Evolutionary conservation across 108 stramenopile species (phyloP), one percentile per base, ranked within the genome.

Genomic region (Thalassiosira profunda): DNA sequence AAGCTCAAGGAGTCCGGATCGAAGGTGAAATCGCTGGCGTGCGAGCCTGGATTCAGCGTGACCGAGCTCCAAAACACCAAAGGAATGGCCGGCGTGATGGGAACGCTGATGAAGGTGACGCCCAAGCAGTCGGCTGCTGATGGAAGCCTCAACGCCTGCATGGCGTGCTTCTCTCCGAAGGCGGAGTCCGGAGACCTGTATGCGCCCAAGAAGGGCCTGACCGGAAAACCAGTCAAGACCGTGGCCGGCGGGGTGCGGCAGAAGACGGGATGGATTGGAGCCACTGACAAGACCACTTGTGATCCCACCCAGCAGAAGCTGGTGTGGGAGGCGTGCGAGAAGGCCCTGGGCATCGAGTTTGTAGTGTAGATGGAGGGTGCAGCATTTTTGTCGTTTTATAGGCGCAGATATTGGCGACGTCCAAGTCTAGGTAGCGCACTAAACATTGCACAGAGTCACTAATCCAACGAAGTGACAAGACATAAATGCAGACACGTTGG

Each of bases 11-110:
- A 47, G 8, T 40, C 28, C n/a, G 24, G 54, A 37, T 53, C 57
- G 44, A 66, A 67, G 12, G 63, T 84, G 29, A 73, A 79, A 53
- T 49, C 63, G 2, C 15, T 66, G 3, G 44, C 48, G 17, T 28
- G 14, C 17, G 60, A 71, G 17, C 70, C 70, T 12, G 70, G 70
- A 15, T 35, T 25, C 25, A 41, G 26, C 45, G 61, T 51, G 33
- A 71, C 70, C 5, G 12, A 42, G 15, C 53, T 68, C 18, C 57
- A 42, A 40, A 20, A 68, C 41, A 57, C 55, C 0, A 45, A 58
- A 44, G 43, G 59, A 12, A 53, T 56, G 21, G 9, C 24, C 6
- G 23, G 41, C 23, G 30, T 28, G 10, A 17, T 68, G 17, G 17
- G 14, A 6, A 23, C 3, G 26, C 14, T 58, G 0, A n/a, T n/a